phyloP scores from a whole-genome alignment of 163 green algal genomes.

The Chlorella variabilis region DNA sequence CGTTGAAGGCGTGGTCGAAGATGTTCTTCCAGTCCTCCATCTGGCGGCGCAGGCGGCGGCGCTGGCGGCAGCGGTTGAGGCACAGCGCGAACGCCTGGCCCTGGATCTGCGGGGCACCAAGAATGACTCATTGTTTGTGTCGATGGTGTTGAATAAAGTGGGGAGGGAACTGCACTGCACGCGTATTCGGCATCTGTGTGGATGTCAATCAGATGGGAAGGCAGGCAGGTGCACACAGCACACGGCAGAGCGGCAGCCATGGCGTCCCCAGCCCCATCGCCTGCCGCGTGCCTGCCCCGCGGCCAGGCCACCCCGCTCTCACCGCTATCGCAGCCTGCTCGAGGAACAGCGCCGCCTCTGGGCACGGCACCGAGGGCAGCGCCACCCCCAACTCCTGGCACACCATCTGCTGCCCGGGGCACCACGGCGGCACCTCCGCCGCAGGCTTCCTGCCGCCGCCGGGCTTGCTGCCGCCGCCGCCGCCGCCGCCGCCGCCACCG shows the following conservation, averaged over 20 bases:
- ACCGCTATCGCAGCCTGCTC: conserved; percentile 68
- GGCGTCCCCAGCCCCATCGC: too few relatives aligned
- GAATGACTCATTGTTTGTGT: background rate
- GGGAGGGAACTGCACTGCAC: background rate
- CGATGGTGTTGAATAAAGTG: background rate
- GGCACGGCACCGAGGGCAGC: background rate
- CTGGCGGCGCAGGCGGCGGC: conserved; percentile 68
- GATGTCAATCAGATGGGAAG: too few relatives aligned
- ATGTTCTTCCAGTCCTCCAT: conserved; percentile 84
- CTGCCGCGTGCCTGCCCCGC: too few relatives aligned
- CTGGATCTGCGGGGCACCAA: conserved; percentile 39
- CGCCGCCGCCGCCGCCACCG: background rate
- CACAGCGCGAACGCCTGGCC: conserved; percentile 76
- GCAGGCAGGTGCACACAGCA: too few relatives aligned
- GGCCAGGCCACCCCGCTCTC: too few relatives aligned
- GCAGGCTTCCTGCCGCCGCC: conserved; percentile 34
- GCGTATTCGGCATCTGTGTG: too few relatives aligned
- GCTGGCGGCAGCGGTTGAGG: conserved; percentile 74
- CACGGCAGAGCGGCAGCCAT: too few relatives aligned
- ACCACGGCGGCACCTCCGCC: conserved; percentile 48
- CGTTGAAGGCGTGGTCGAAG: conserved; percentile 74
- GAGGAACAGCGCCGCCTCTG: conserved; percentile 69
- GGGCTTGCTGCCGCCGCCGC: conserved; percentile 1
- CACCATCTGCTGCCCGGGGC: conserved; percentile 57
- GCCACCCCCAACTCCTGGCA: conserved; percentile 39